Evolutionary conservation across 1,284 basidiomycete genomes (phyloP).

Genomic region (Somion occarium): DNA sequence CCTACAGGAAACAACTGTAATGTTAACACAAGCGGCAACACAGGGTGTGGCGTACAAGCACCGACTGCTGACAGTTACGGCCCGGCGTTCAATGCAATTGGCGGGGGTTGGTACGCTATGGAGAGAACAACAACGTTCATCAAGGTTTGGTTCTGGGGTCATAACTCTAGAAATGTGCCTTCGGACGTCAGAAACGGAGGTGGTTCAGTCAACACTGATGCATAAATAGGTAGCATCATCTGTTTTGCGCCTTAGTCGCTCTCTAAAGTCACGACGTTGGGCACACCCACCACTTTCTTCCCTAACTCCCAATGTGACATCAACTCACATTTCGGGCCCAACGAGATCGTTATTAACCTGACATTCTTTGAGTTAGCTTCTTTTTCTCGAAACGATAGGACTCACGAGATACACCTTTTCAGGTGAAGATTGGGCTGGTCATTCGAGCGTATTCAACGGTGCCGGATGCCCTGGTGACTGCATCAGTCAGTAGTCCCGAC

Average conservation of each 20-base stretch:
- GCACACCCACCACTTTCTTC: conserved; percentile 47
- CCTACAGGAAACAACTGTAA: conserved; percentile 44
- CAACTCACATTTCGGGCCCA: conserved; percentile 40
- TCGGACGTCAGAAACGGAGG: conserved; percentile 34
- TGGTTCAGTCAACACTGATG: conserved; percentile 28
- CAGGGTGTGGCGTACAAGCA: conserved; percentile 54
- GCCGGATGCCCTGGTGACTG: conserved; percentile 46
- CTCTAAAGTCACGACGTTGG: conserved; percentile 31
- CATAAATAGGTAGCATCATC: conserved; percentile 28
- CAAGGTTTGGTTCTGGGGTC: conserved; percentile 43
- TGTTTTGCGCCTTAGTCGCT: not conserved
- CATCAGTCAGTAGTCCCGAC: conserved; percentile 32
- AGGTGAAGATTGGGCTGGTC: conserved; percentile 56
- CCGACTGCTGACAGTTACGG: conserved; percentile 41
- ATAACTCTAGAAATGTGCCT: conserved; percentile 24
- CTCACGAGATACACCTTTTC: not conserved
- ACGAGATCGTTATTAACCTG: conserved; percentile 54
- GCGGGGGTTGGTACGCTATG: conserved; percentile 51
- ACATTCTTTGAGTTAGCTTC: conserved; percentile 31
- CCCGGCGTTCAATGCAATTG: conserved; percentile 47
- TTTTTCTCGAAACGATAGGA: not conserved
- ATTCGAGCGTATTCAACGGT: conserved; percentile 27
- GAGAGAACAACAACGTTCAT: conserved; percentile 35
- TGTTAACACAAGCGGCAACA: conserved; percentile 44
- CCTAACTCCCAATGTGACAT: conserved; percentile 46